phyloP scores from a whole-genome alignment of 768 basidiomycete genomes.

The Amanita rubescens region DNA sequence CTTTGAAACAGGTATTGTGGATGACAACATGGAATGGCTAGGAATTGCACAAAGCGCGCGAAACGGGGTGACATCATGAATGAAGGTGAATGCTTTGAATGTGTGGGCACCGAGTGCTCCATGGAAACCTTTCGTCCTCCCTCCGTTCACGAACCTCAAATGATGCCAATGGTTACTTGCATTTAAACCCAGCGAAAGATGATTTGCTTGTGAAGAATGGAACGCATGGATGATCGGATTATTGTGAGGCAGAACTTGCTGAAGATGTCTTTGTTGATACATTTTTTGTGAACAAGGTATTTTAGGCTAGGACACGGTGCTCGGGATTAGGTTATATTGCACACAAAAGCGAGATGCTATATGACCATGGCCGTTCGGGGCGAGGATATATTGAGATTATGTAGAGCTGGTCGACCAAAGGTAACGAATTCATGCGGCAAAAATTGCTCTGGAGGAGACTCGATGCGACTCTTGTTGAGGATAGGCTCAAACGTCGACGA shows the following conservation, averaged over 20 bases:
- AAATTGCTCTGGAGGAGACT: constrained; percentile 65
- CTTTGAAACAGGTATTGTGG: constrained; percentile 14
- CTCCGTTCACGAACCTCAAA: neutral
- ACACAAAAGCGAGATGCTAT: constrained; percentile 37
- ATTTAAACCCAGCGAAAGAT: constrained; percentile 35
- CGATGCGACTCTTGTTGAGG: constrained; percentile 62
- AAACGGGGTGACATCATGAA: neutral
- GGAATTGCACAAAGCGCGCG: constrained; percentile 12
- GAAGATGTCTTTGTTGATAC: constrained; percentile 64
- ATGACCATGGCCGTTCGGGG: constrained; percentile 52
- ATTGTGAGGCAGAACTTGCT: constrained; percentile 56
- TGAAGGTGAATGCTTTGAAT: constrained; percentile 10
- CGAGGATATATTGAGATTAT: constrained; percentile 67
- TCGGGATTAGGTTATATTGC: constrained; percentile 30
- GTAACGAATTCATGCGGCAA: constrained; percentile 77
- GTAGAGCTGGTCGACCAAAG: constrained; percentile 72
- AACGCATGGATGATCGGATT: constrained; percentile 62
- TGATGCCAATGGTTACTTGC: neutral
- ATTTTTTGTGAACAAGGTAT: constrained; percentile 52
- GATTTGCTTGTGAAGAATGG: constrained; percentile 63
- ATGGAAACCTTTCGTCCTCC: neutral
- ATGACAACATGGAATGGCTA: constrained; percentile 12
- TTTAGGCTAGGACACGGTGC: constrained; percentile 17
- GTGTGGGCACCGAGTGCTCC: no score
- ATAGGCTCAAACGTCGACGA: constrained; percentile 59